Conservation (phyloP, 1,284 basidiomycete genomes). For the Chalciporus sp. region DNA sequence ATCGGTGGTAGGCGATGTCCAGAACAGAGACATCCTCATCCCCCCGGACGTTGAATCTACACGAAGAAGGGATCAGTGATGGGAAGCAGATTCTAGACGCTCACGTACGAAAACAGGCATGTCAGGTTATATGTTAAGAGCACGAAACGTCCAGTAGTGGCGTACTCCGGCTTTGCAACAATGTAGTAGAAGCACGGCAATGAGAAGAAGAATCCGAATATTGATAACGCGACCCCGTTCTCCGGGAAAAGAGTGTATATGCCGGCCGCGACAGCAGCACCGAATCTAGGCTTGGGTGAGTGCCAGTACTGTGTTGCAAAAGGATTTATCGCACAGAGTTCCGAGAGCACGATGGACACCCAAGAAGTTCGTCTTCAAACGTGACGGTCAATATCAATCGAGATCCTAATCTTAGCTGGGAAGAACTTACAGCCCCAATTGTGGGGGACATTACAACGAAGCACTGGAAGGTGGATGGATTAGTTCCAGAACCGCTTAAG, state of each 20-base stretch:
- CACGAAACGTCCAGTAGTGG: conserved; percentile 85
- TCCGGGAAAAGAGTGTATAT: conserved; percentile 79
- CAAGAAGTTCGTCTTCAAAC: conserved; percentile 77
- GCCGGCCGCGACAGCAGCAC: conserved; percentile 74
- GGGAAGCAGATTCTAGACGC: neutral
- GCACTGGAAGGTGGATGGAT: conserved; percentile 49
- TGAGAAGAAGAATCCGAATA: conserved; percentile 90
- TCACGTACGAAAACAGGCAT: conserved; percentile 77
- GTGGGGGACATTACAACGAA: conserved; percentile 90
- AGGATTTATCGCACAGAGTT: conserved; percentile 63
- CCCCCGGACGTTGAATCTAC: conserved; percentile 82
- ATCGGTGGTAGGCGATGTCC: conserved; percentile 77
- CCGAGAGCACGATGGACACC: conserved; percentile 79
- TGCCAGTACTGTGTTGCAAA: neutral
- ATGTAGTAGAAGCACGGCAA: conserved; percentile 95
- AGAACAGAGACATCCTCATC: conserved; percentile 70
- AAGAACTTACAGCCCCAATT: conserved; percentile 70
- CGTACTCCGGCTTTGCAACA: conserved; percentile 76
- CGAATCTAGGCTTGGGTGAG: conserved; percentile 52
- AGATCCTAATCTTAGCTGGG: neutral
- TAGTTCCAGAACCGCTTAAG: conserved; percentile 7
- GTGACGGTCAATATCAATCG: conserved; percentile 14
- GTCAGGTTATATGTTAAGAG: conserved; percentile 90
- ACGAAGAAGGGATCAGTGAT: conserved; percentile 5
- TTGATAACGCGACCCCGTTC: conserved; percentile 71